Evolutionary conservation across 371 early-diverging fungal genomes (phyloP), one percentile per base, ranked within the genome.

Genomic region (Smittium mucronatum): DNA sequence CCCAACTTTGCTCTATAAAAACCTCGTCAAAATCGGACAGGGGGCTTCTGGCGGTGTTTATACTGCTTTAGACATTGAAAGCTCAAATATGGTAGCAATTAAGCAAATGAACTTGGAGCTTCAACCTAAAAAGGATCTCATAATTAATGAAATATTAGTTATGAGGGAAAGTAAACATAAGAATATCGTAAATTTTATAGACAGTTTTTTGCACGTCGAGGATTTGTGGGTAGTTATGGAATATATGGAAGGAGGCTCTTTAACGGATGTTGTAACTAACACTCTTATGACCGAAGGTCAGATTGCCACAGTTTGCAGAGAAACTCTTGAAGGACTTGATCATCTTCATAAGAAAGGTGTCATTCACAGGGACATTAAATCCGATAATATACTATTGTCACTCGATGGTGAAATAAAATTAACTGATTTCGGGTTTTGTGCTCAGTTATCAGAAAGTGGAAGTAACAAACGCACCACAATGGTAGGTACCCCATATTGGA

Each of bases 181-280:
- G 75, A 95, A 97, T 76, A 94, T 97, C 82, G 97, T 97, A 75
- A 97, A 95, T 78, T 97, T 84, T 71, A 93, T 95, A 71, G 97
- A 97, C 78, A 89, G 90, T 64, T 97, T 89, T 78, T 74, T 97
- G 66, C 87, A 81, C 80, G 83, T 86, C 36, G 91, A 89, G 26
- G 93, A 94, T 72, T 81, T 94, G n/a, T 94, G 93, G 94, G 89
- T 89, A 1, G 87, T 94, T 28, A 96, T 94, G 94, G 96, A 96
- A 81, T 96, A 93, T 73, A 96, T 96, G 96, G 94, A 94, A 75
- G 96, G 95, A 36, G 96, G 96, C 26, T 86, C 90, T 66, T 77
- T 96, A 68, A 96, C 95, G 0, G 93, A 93, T 71, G 92, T 91
- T 16, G 93, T 96, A 26, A 93, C 93, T 0, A 87, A 82, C 70